These are phyloP conservation scores for Andrographis paniculata DNA, from an alignment of 305 asterid species.

Conservation along the genomic window DNA sequence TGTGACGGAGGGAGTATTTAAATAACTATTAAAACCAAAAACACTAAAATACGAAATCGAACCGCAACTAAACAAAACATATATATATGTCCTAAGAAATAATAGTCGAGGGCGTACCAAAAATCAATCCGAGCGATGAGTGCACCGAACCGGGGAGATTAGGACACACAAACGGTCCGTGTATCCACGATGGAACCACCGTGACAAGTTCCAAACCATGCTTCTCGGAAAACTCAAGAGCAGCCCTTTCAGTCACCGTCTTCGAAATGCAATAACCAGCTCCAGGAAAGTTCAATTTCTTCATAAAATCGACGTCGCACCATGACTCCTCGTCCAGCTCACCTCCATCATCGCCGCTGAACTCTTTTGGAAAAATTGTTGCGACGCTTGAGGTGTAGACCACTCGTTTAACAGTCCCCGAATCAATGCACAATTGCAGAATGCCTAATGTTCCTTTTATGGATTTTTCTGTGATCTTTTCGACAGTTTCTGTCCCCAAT, in stretches of 20 bases:
- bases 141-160: neutral
- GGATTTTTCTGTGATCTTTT: slow-evolving; percentile 20
- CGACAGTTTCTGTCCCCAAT: slow-evolving; percentile 25
- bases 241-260: neutral
- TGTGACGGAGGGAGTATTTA: too few relatives aligned
- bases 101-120: too few relatives aligned
- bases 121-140: too few relatives aligned
- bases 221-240: neutral
- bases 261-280: neutral
- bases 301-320: neutral
- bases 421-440: slow-evolving; percentile 30
- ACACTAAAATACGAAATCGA: too few relatives aligned
- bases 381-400: neutral
- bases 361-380: neutral
- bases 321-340: neutral
- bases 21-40: too few relatives aligned
- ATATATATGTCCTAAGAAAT: too few relatives aligned
- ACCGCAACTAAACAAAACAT: too few relatives aligned
- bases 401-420: slow-evolving; percentile 36
- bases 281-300: neutral
- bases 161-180: neutral
- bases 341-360: neutral
- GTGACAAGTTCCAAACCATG: neutral
- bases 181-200: neutral
- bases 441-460: slow-evolving; percentile 24